Conservation (phyloP, 2,329 filamentous ascomycete species). For the Colletotrichum shisoi region DNA sequence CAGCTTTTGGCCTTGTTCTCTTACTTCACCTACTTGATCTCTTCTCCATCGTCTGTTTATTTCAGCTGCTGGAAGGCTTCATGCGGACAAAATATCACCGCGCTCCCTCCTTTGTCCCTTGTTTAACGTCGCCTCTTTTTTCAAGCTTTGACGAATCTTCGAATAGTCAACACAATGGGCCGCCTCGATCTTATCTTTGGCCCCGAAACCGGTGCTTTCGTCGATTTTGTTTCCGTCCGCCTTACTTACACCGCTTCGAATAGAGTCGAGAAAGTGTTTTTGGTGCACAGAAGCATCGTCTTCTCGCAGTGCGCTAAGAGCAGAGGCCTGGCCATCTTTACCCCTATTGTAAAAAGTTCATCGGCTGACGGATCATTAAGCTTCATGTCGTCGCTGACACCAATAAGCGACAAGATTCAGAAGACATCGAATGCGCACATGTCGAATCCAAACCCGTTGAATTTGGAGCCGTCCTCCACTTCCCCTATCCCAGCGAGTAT, state of each 20-base stretch:
- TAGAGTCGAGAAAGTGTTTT: slow-evolving; percentile 1
- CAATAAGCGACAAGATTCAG: neutral
- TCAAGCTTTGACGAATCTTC: neutral
- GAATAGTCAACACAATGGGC: slow-evolving; percentile 4
- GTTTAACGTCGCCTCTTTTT: neutral
- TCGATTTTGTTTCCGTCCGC: neutral
- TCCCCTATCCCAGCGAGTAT: slow-evolving; percentile 26
- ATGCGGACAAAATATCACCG: no score
- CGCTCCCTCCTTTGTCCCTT: neutral
- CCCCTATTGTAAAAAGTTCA: neutral
- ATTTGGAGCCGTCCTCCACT: slow-evolving; percentile 8
- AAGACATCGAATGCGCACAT: slow-evolving; percentile 5
- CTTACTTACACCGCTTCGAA: neutral
- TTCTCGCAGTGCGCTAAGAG: slow-evolving; percentile 15
- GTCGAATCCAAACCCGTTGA: neutral
- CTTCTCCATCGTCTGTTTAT: no score
- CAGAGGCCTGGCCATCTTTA: neutral
- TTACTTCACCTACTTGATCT: no score
- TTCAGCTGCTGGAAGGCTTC: no score
- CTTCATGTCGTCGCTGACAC: neutral
- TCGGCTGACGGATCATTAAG: no score
- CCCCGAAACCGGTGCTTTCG: neutral
- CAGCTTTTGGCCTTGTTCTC: no score
- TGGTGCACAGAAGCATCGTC: slow-evolving; percentile 9
- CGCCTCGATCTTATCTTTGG: slow-evolving; percentile 7